Percentiles rank a stretch among this genome's conserved stretches.
Evolutionary conservation across 345 rosid genomes (phyloP).

Genomic region (Mangifera indica): DNA sequence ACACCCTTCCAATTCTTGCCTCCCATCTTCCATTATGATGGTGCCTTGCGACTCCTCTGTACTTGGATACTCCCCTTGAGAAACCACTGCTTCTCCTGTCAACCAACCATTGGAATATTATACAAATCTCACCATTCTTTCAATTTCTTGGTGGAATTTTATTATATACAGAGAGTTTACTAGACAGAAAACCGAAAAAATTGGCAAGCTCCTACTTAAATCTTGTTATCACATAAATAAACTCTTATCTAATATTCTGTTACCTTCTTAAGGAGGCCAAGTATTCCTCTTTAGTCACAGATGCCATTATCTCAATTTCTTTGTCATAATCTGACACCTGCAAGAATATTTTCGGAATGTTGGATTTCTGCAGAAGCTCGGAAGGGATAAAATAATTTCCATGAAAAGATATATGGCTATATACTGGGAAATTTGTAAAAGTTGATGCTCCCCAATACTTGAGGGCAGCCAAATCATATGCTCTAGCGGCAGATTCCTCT

Average conservation of each 20-base stretch:
- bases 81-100: slow-evolving; percentile 46
- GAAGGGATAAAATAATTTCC: not conserved
- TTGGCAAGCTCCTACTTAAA: too few species aligned
- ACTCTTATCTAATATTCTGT: too few species aligned
- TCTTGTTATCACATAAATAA: too few species aligned
- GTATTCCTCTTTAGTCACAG: slow-evolving; percentile 39
- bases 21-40: slow-evolving; percentile 89
- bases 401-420: not conserved
- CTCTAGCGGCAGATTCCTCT: slow-evolving; percentile 49
- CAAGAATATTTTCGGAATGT: not conserved
- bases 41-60: slow-evolving; percentile 57
- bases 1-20: slow-evolving; percentile 74
- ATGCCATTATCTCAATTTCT: slow-evolving; percentile 39
- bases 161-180: too few species aligned
- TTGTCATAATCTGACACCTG: slow-evolving; percentile 36
- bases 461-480: slow-evolving; percentile 45
- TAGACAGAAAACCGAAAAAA: too few species aligned
- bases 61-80: slow-evolving; percentile 45
- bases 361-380: not conserved
- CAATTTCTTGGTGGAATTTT: too few species aligned
- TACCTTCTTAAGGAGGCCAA: slow-evolving; percentile 40
- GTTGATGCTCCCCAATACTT: slow-evolving; percentile 42
- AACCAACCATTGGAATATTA: slow-evolving; percentile 4
- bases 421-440: slow-evolving; percentile 36
- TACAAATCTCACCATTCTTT: too few species aligned